Evolutionary conservation across 148 eudicot species (phyloP).

Genomic region (Fagopyrum tataricum): DNA sequence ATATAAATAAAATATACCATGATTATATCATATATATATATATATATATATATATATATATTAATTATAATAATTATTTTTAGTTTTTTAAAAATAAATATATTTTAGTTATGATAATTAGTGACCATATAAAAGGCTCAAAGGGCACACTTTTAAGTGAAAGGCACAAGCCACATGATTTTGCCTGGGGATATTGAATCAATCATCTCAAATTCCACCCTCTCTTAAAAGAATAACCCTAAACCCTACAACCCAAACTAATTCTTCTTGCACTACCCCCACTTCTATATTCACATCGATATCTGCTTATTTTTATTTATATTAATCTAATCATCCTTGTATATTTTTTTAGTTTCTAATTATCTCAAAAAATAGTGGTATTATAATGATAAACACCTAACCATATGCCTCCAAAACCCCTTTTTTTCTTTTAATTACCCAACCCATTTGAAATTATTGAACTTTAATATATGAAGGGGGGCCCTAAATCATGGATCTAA

Average conservation of each 20-base stretch:
- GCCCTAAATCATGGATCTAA: conserved; percentile 8
- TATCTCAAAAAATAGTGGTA: neutral
- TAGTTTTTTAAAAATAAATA: too few relatives aligned
- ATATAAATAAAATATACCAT: too few relatives aligned
- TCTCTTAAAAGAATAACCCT: conserved; percentile 10
- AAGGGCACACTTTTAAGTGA: conserved; percentile 9
- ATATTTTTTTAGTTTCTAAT: too few relatives aligned
- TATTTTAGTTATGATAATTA: too few relatives aligned
- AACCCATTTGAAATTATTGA: neutral
- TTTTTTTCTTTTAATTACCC: neutral
- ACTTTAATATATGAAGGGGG: neutral
- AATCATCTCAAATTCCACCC: conserved; percentile 6
- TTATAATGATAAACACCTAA: conserved; percentile 3
- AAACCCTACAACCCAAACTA: neutral
- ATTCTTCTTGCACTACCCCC: conserved; percentile 8
- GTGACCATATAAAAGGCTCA: neutral
- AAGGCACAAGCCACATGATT: conserved; percentile 47
- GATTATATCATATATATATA: too few relatives aligned
- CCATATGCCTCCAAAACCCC: conserved; percentile 5
- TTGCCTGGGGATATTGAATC: conserved; percentile 37
- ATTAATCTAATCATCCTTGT: neutral
- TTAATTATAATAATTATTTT: too few relatives aligned
- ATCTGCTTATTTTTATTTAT: neutral
- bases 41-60: too few relatives aligned
- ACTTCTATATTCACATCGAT: neutral